Base-by-base conservation (phyloP, 2,329 filamentous ascomycete genomes). In the Aspergillus melleus region DNA sequence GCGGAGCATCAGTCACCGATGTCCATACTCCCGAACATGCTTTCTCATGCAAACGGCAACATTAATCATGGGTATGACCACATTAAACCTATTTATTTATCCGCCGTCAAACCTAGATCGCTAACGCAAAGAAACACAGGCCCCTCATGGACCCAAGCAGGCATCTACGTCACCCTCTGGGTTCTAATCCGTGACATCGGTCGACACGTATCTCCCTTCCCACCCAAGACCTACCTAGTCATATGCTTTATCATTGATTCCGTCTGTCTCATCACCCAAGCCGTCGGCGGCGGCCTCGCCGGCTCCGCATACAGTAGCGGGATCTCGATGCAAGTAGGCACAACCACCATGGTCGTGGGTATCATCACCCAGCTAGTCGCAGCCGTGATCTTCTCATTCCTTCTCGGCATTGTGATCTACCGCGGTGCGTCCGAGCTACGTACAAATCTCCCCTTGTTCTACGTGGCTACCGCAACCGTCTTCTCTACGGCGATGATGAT, bases 301-400 rank as follows among this genome's bases (percentile, higher is more conserved):
- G 72, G 71, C 53, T 64, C 30, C 22, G 71, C 57, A 26, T 82
- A 49, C 44, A 47, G 30, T 19, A 8, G 26, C 14, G 44, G 46
- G 2, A 54, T 20, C 8, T 54, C 51, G 9, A 39, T 30, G 9
- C 24, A 24, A 29, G 26, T 66, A 11, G 79, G 76, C 19, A 76
- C 79, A 36, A 62, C 78, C 57, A 69, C 80, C 46, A 74, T 78
- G 57, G 72, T 81, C 39, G 78, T 77, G 2, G 83, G 84, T 5
- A 77, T 86, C 2, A 73, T 77, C n/a, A 74, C 84, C 22, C 84
- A 86, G 65, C 81, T 85, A 36, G 74, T 77, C 46, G 77, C 80
- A 5, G 76, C 85, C 53, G 30, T 47, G 3, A 20, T 60, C 1
- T 57, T 57, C 36, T 30, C 49, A 16, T 26, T 49, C 1, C 44